Evolutionary conservation across 306 rosid genomes (phyloP).

Genomic region (Hylodesmum podocarpum): DNA sequence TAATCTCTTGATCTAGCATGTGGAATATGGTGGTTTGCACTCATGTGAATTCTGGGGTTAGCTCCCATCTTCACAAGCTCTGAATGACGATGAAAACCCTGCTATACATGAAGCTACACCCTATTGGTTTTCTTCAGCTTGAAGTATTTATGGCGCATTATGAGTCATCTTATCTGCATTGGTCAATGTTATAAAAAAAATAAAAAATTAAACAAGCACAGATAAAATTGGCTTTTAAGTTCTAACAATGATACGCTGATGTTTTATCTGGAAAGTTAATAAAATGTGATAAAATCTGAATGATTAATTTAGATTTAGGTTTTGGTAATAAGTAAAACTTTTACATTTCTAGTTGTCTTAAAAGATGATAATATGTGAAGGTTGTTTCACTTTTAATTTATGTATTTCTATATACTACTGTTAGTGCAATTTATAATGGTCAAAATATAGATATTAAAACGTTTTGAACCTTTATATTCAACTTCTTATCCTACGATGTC

Average conservation of each 20-base stretch:
- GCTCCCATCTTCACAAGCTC: no score
- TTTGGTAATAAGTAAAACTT: no score
- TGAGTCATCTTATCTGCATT: not conserved
- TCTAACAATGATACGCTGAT: not conserved
- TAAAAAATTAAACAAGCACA: not conserved
- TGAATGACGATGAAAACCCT: no score
- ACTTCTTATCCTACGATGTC: no score
- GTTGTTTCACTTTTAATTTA: not conserved
- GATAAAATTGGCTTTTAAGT: constrained; percentile 1
- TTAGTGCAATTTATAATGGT: not conserved
- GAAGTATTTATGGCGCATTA: no score
- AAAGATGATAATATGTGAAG: not conserved
- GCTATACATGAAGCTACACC: no score
- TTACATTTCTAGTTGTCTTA: not conserved
- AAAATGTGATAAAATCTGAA: not conserved
- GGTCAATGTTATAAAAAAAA: not conserved
- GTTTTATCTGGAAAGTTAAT: constrained; percentile 7
- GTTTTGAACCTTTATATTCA: no score
- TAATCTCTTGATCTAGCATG: constrained; percentile 1
- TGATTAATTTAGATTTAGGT: not conserved
- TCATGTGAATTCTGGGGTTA: no score
- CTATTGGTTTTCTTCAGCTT: no score
- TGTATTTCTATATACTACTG: no score
- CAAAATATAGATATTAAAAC: not conserved
- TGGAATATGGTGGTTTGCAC: not conserved